Conservation (phyloP, 371 early-diverging fungal genomes). For the Zancudomyces culisetae region DNA sequence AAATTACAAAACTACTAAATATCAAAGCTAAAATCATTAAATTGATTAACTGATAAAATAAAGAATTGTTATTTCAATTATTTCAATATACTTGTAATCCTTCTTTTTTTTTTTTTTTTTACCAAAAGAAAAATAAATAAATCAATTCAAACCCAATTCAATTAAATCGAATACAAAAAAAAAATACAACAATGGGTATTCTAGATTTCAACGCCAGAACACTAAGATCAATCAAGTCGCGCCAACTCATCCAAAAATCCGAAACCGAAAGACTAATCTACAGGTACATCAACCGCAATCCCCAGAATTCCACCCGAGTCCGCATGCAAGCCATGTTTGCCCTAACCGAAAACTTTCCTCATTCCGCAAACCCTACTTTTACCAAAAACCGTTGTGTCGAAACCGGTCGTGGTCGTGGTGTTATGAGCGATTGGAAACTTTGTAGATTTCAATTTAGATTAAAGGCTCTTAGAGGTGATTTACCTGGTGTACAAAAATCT, state of each 20-base stretch:
- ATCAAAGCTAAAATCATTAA: too few species aligned
- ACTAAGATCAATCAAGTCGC: slow-evolving; percentile 53
- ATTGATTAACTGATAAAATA: too few species aligned
- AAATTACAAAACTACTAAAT: too few species aligned
- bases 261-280: slow-evolving; percentile 59
- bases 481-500: slow-evolving; percentile 64
- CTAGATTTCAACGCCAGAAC: slow-evolving; percentile 33
- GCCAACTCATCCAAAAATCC: slow-evolving; percentile 41
- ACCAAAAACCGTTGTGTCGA: slow-evolving; percentile 60
- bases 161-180: background rate
- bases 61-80: too few species aligned
- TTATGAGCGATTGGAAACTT: slow-evolving; percentile 54
- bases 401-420: slow-evolving; percentile 64
- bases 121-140: background rate
- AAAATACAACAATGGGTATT: background rate
- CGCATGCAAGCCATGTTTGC: slow-evolving; percentile 67
- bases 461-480: slow-evolving; percentile 57
- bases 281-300: slow-evolving; percentile 60
- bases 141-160: background rate
- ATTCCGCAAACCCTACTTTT: slow-evolving; percentile 38
- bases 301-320: slow-evolving; percentile 47
- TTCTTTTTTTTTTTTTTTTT: background rate
- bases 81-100: too few species aligned
- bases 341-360: slow-evolving; percentile 51
- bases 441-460: slow-evolving; percentile 64